These are phyloP conservation scores for Candida ficus DNA, from an alignment of 805 yeast species.

Conservation along the genomic window DNA sequence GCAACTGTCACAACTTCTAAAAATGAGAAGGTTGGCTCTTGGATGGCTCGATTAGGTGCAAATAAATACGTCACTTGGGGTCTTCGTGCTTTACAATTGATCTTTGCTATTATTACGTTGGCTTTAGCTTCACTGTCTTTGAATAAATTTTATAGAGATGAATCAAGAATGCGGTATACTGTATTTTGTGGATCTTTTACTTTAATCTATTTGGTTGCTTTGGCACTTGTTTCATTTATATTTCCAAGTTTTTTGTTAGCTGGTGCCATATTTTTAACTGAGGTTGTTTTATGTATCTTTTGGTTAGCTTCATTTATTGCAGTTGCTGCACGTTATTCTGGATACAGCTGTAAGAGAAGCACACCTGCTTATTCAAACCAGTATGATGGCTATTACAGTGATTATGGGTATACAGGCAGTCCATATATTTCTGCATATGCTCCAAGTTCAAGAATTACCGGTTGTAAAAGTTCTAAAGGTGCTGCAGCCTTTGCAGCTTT, in stretches of 20 bases:
- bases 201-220: slow-evolving; percentile 23
- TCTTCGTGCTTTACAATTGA: slow-evolving; percentile 22
- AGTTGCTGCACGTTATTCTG: slow-evolving; percentile 27
- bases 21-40: neutral
- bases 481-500: slow-evolving; percentile 31
- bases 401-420: slow-evolving; percentile 15
- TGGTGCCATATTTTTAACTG: slow-evolving; percentile 25
- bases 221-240: slow-evolving; percentile 18
- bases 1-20: neutral
- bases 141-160: slow-evolving; percentile 19
- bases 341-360: slow-evolving; percentile 21
- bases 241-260: slow-evolving; percentile 20
- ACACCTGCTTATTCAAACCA: neutral
- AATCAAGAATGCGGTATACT: slow-evolving; percentile 28
- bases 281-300: slow-evolving; percentile 24
- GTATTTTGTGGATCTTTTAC: slow-evolving; percentile 28
- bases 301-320: slow-evolving; percentile 34
- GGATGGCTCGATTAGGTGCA: neutral
- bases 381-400: slow-evolving; percentile 18
- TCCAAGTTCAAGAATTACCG: slow-evolving; percentile 10
- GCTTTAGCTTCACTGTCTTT: slow-evolving; percentile 26
- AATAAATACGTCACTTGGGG: slow-evolving; percentile 11
- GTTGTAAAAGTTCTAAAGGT: slow-evolving; percentile 28
- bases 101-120: slow-evolving; percentile 25
- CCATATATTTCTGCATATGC: slow-evolving; percentile 11